These are phyloP conservation scores for Termitomyces sp. DNA, from an alignment of 768 basidiomycete species.

Conservation along the genomic window DNA sequence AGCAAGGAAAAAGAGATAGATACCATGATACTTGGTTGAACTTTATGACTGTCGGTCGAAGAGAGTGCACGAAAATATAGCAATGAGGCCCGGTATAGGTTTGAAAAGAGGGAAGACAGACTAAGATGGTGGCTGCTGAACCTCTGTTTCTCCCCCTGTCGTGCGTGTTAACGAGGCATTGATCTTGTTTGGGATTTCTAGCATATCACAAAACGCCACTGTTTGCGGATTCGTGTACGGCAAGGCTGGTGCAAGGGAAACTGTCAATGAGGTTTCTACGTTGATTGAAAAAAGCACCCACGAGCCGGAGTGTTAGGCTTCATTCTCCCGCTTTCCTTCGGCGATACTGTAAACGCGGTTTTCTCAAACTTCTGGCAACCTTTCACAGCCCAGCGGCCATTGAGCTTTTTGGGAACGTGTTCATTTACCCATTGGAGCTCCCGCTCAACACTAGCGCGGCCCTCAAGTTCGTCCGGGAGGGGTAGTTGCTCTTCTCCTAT, in stretches of 20 bases:
- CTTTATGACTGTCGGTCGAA: neutral
- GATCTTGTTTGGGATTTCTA: conserved; percentile 72
- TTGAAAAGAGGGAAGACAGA: neutral
- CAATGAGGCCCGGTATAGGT: neutral
- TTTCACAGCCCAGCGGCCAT: conserved; percentile 33
- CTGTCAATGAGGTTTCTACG: conserved; percentile 22
- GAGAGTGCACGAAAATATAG: neutral
- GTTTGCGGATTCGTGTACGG: conserved; percentile 90
- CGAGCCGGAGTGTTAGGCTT: conserved; percentile 23
- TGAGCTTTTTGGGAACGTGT: conserved; percentile 41
- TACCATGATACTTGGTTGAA: neutral
- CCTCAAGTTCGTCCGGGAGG: conserved; percentile 56
- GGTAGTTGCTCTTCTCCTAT: conserved; percentile 38
- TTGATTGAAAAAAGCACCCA: conserved; percentile 21
- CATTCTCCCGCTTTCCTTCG: conserved; percentile 22
- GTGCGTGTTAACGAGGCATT: conserved; percentile 14
- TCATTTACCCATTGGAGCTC: conserved; percentile 65
- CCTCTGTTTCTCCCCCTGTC: neutral
- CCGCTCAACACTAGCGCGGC: conserved; percentile 47
- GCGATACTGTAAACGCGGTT: conserved; percentile 50
- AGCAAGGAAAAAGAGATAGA: neutral
- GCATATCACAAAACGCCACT: conserved; percentile 73
- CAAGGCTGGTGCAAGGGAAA: conserved; percentile 41
- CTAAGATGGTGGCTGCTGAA: neutral
- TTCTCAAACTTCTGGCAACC: conserved; percentile 62